These are phyloP conservation scores for Aegilops sharonensis DNA, from an alignment of 176 grass and related monocot genomes.

Conservation along the genomic window DNA sequence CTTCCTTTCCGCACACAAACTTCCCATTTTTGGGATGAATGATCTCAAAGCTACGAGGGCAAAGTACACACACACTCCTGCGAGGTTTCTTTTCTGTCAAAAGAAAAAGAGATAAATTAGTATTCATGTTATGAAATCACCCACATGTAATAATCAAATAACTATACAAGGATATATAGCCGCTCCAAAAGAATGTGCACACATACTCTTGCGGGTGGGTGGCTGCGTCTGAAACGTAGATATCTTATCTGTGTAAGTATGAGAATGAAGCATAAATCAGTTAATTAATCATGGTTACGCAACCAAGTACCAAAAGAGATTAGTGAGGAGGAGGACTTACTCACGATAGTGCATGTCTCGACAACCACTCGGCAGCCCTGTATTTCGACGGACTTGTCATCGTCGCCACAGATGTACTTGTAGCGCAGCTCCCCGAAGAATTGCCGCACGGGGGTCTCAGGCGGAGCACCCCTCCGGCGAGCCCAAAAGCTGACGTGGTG, in stretches of 20 bases:
- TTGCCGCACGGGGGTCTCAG: neutral
- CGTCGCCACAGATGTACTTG: neutral
- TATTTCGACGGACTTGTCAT: neutral
- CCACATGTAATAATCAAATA: neutral
- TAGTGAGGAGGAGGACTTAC: neutral
- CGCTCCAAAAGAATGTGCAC: neutral
- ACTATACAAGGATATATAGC: neutral
- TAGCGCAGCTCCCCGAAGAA: constrained; percentile 13
- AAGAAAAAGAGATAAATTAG: neutral
- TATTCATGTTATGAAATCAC: neutral
- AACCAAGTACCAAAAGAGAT: too few species aligned
- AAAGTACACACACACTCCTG: neutral
- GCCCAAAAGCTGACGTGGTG: constrained; percentile 1
- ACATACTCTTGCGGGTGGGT: neutral
- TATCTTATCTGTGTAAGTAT: neutral
- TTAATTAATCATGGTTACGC: too few species aligned
- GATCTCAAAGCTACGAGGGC: neutral
- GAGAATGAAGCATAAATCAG: too few species aligned
- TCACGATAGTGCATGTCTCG: neutral
- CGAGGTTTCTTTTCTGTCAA: neutral
- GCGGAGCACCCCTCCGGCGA: neutral
- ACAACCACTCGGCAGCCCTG: neutral
- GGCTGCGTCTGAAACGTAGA: neutral
- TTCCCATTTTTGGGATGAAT: neutral
- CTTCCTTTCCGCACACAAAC: neutral